phyloP scores from a whole-genome alignment of 2,329 filamentous ascomycete genomes.

The Sarocladium kiliense region DNA sequence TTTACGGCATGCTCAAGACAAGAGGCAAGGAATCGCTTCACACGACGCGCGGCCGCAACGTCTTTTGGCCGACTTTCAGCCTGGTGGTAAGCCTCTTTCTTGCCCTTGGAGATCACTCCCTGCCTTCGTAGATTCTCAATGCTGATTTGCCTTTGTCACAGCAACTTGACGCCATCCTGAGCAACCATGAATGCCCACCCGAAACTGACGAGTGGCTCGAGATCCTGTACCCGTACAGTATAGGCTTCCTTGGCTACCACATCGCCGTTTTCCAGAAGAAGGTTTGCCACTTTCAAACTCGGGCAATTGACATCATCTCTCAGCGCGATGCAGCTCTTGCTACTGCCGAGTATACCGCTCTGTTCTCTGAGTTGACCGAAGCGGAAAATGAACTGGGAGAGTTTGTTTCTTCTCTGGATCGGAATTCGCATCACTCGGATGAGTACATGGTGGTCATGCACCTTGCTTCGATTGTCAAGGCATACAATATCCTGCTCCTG shows the following conservation, averaged over 20 bases:
- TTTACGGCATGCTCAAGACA: conserved; percentile 30
- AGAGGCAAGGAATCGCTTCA: conserved; percentile 23
- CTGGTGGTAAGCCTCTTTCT: conserved; percentile 29
- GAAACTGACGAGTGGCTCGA: conserved; percentile 31
- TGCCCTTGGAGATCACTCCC: no score
- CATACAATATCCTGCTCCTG: conserved; percentile 25
- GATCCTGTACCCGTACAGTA: conserved; percentile 20
- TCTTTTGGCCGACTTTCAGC: conserved; percentile 34
- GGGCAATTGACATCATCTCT: conserved; percentile 21
- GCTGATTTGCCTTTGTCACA: no score
- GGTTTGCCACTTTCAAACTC: conserved; percentile 21
- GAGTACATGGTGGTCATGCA: conserved; percentile 2
- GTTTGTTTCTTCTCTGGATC: conserved; percentile 13
- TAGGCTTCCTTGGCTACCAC: conserved; percentile 13
- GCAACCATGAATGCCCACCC: conserved; percentile 26
- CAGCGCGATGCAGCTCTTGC: conserved; percentile 22
- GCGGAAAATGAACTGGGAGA: conserved; percentile 19
- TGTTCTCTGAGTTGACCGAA: conserved; percentile 19
- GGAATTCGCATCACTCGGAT: not conserved
- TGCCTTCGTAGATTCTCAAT: no score
- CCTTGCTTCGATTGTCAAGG: conserved; percentile 26
- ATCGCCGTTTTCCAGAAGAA: conserved; percentile 24
- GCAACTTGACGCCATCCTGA: conserved; percentile 32
- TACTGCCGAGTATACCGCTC: conserved; percentile 19
- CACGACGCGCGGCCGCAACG: conserved; percentile 19